Base-by-base conservation (phyloP, 23 red algal genomes). In the Agarophyton chilense region DNA sequence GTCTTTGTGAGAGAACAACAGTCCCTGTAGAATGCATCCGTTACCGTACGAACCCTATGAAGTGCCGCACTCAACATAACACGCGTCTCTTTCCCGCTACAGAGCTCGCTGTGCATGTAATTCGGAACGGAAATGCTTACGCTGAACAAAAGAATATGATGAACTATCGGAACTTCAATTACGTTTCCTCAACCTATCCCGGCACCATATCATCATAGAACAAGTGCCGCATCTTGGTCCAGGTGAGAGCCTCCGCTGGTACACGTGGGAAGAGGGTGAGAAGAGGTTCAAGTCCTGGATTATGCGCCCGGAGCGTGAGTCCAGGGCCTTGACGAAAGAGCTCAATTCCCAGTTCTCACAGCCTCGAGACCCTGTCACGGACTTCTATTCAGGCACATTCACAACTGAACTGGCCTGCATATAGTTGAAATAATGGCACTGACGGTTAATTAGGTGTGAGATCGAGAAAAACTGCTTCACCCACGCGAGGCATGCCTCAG, bases 81-180 rank as follows among this genome's bases (percentile, higher is more conserved):
- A 54, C 51, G 4, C 51, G 51, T 6, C n/a, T 10, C 21, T 70
- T 43, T 16, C 2, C 63, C 3, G 39, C 39, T n/a, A 43, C 63
- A 1, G 63, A 70, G 63, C 32, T n/a, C 17, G 63, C 63, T 2
- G 63, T 70, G 33, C 63, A 70, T 32, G 33, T 13, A 31, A 24
- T 43, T 16, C 3, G 39, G 39, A 38, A 40, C 18, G n/a, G 63
- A 70, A 38, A 38, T 16, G 3, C 63, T 13, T 43, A 70, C 33
- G 63, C 3, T 13, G n/a, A 70, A 70, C 33, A 70, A 24, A 70
- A 43, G 39, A 26, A n/a, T 4, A 70, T 70, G 63, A 2, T 70
- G 34, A 70, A 70, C 39, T 70, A 70, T 26, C 4, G 32, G 63
- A 70, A 70, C n/a, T 70, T 70, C 63, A 31, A 31, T 2, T 70